These are phyloP conservation scores for Pleurotus giganteus DNA, from an alignment of 768 basidiomycete genomes.

Conservation along the genomic window DNA sequence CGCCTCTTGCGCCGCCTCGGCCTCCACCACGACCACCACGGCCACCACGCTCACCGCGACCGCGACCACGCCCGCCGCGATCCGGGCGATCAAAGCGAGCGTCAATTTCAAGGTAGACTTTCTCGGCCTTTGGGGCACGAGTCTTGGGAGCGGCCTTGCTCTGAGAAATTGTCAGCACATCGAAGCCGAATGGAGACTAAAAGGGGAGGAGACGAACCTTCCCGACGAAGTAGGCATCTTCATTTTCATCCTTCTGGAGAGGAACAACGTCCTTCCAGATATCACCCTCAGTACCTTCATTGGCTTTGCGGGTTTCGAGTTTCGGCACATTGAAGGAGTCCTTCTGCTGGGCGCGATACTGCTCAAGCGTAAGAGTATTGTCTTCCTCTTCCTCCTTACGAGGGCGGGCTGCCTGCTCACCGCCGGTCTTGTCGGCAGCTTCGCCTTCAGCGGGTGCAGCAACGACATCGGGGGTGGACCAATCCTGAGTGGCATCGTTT, in stretches of 20 bases:
- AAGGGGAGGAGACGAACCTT: constrained; percentile 57
- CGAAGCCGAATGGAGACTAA: neutral
- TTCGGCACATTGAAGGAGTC: constrained; percentile 64
- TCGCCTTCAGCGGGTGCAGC: constrained; percentile 39
- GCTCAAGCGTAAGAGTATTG: constrained; percentile 90
- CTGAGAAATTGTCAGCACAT: constrained; percentile 34
- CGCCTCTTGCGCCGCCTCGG: constrained; percentile 35
- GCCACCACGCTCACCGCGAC: constrained; percentile 35
- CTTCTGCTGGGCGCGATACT: constrained; percentile 84
- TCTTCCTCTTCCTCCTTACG: constrained; percentile 74
- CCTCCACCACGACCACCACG: constrained; percentile 44
- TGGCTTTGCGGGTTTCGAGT: constrained; percentile 79
- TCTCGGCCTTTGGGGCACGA: constrained; percentile 82
- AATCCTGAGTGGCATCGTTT: constrained; percentile 15
- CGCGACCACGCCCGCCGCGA: constrained; percentile 60
- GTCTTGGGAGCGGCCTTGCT: constrained; percentile 62
- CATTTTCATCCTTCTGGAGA: constrained; percentile 67
- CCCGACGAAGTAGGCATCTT: constrained; percentile 80
- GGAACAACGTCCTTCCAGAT: constrained; percentile 72
- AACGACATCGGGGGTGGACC: constrained; percentile 18
- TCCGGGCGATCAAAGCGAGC: constrained; percentile 81
- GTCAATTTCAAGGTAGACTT: constrained; percentile 90
- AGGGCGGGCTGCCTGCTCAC: constrained; percentile 30
- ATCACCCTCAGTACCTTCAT: constrained; percentile 71
- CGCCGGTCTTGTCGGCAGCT: constrained; percentile 23